phyloP scores from a whole-genome alignment of 2,329 filamentous ascomycete genomes.

The Chaetomiaceae sp. region DNA sequence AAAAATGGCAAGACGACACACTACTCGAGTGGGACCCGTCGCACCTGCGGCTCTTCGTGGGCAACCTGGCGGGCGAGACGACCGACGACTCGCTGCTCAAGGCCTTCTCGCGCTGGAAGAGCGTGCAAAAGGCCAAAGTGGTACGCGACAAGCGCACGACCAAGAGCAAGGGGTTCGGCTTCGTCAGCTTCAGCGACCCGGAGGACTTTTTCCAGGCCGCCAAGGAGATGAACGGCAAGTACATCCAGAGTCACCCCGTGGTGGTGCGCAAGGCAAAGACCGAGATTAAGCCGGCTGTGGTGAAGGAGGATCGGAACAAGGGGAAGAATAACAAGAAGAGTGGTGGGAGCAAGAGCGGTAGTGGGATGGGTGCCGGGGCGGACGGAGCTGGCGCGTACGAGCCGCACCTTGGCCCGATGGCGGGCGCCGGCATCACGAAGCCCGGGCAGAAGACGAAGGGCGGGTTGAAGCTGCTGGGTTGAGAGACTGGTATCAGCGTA shows the following conservation, averaged over 20 bases:
- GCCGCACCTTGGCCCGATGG: constrained; percentile 46
- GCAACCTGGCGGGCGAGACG: constrained; percentile 93
- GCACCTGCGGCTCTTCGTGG: constrained; percentile 92
- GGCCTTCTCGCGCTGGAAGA: constrained; percentile 83
- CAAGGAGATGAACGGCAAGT: constrained; percentile 98
- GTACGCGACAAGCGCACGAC: constrained; percentile 93
- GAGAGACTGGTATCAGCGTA: constrained; percentile 22
- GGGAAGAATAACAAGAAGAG: constrained; percentile 40
- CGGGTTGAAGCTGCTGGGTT: constrained; percentile 58
- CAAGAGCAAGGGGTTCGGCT: constrained; percentile 94
- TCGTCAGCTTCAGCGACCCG: constrained; percentile 90
- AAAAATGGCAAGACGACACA: constrained; percentile 84
- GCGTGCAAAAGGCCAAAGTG: constrained; percentile 87
- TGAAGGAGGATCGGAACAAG: constrained; percentile 57
- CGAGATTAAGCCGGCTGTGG: constrained; percentile 75
- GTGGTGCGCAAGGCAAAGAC: constrained; percentile 83
- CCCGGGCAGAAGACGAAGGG: constrained; percentile 65
- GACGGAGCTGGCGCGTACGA: constrained; percentile 39
- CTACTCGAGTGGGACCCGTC: constrained; percentile 94
- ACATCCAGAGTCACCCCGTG: constrained; percentile 95
- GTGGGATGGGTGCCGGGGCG: constrained; percentile 22
- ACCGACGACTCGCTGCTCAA: constrained; percentile 95
- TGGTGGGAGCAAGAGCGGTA: constrained; percentile 33
- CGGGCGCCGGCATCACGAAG: constrained; percentile 54
- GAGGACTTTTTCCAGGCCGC: constrained; percentile 96